Evolutionary conservation across 495 filamentous ascomycete genomes (phyloP).

Genomic region (Penicillium maclennaniae): DNA sequence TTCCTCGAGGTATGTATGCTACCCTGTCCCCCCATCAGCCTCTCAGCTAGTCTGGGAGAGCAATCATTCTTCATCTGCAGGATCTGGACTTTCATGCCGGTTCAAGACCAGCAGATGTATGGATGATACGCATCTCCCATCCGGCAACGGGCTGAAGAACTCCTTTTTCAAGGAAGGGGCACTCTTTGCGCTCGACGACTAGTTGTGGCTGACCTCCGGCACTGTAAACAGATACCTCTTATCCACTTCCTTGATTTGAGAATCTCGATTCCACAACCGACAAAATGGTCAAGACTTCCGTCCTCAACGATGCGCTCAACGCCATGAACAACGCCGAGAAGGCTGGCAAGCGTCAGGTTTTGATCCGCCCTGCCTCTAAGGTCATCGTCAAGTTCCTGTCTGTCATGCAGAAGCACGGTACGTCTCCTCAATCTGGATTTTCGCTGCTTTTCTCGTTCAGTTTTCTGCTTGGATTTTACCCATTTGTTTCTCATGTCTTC

Average conservation of each 20-base stretch:
- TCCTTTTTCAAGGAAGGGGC: constrained; percentile 69
- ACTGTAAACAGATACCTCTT: constrained; percentile 68
- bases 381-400: constrained; percentile 98
- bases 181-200: constrained; percentile 89
- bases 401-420: constrained; percentile 99
- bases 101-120: constrained; percentile 7
- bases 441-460: no score
- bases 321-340: constrained; percentile 99
- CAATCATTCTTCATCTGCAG: constrained; percentile 34
- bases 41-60: constrained; percentile 49
- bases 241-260: constrained; percentile 68
- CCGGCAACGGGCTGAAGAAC: constrained; percentile 88
- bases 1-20: constrained; percentile 47
- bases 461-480: background rate
- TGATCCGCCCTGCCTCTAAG: constrained; percentile 95
- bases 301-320: constrained; percentile 98
- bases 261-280: constrained; percentile 66
- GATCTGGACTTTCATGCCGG: background rate
- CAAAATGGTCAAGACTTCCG: constrained; percentile 97
- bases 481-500: constrained; percentile 7
- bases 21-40: constrained; percentile 30
- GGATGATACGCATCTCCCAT: constrained; percentile 72
- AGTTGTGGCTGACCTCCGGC: constrained; percentile 72
- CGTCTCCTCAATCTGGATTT: constrained; percentile 34
- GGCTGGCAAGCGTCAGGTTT: constrained; percentile 94